Conservation (phyloP, 2,329 filamentous ascomycete genomes). For the Cordyceps pruinosa region DNA sequence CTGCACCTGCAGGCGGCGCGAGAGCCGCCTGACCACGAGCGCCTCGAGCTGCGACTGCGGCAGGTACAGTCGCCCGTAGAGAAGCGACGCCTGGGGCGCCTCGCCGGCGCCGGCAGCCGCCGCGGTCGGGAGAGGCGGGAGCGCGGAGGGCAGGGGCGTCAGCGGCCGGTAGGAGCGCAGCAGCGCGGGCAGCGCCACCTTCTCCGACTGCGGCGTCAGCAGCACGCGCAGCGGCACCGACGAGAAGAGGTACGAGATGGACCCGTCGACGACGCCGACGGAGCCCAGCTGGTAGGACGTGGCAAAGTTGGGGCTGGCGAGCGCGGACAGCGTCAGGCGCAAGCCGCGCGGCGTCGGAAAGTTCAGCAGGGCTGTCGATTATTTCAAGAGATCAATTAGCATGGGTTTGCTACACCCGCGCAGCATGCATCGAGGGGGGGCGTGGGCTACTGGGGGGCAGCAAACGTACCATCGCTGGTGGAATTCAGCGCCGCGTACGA, state of each 20-base stretch:
- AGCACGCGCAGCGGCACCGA: slow-evolving; percentile 66
- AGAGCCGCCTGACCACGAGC: slow-evolving; percentile 71
- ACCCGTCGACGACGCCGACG: slow-evolving; percentile 87
- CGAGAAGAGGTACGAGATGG: slow-evolving; percentile 94
- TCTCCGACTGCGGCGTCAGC: slow-evolving; percentile 61
- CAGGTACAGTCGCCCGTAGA: slow-evolving; percentile 75
- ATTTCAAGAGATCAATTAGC: neutral
- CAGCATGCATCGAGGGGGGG: too few relatives aligned
- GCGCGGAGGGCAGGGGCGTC: slow-evolving; percentile 47
- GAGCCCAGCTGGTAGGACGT: slow-evolving; percentile 89
- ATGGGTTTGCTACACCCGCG: too few relatives aligned
- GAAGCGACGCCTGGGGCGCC: slow-evolving; percentile 44
- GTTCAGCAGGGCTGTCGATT: slow-evolving; percentile 64
- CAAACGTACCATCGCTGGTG: slow-evolving; percentile 63
- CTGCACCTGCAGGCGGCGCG: slow-evolving; percentile 70
- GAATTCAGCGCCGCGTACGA: slow-evolving; percentile 82
- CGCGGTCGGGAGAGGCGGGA: slow-evolving; percentile 18
- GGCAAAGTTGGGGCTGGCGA: slow-evolving; percentile 87
- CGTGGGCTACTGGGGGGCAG: too few relatives aligned
- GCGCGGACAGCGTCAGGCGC: slow-evolving; percentile 79
- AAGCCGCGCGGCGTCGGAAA: slow-evolving; percentile 82
- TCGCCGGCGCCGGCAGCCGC: neutral
- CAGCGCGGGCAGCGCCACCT: slow-evolving; percentile 69
- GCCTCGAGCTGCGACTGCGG: slow-evolving; percentile 83
- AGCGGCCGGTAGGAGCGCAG: slow-evolving; percentile 79